Conservation (phyloP, 1,139 yeast species). For the Yamadazyma oceani region DNA sequence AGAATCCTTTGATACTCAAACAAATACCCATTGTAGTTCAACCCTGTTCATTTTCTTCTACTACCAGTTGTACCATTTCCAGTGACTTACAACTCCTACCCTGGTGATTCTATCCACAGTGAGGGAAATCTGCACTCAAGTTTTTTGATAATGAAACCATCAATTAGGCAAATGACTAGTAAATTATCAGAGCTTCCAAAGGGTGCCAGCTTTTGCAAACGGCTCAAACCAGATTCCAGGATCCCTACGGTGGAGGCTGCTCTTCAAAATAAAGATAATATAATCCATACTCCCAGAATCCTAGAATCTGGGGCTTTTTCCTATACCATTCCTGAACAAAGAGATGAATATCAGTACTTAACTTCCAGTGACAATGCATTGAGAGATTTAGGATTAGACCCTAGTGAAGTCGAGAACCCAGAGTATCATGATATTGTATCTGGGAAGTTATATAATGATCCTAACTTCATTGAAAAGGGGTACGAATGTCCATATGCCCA, state of each 20-base stretch:
- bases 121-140: slow-evolving; percentile 4
- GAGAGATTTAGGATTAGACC: slow-evolving; percentile 56
- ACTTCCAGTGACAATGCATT: slow-evolving; percentile 64
- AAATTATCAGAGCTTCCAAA: slow-evolving; percentile 34
- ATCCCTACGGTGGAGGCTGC: slow-evolving; percentile 56
- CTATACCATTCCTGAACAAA: slow-evolving; percentile 63
- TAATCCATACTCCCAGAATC: slow-evolving; percentile 55
- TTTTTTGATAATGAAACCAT: not conserved
- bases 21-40: no score
- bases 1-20: no score
- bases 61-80: no score
- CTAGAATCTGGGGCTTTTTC: slow-evolving; percentile 68
- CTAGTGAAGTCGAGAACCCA: slow-evolving; percentile 34
- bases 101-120: no score
- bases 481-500: slow-evolving; percentile 81
- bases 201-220: slow-evolving; percentile 49
- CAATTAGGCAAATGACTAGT: not conserved
- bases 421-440: slow-evolving; percentile 58
- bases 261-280: slow-evolving; percentile 32
- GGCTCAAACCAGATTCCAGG: slow-evolving; percentile 58
- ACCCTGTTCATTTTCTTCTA: no score
- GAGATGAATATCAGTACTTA: slow-evolving; percentile 55
- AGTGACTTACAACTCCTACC: no score
- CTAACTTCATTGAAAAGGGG: slow-evolving; percentile 27
- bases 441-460: slow-evolving; percentile 50